Base-by-base conservation (phyloP, 768 basidiomycete genomes). In the Pluteus cervinus region DNA sequence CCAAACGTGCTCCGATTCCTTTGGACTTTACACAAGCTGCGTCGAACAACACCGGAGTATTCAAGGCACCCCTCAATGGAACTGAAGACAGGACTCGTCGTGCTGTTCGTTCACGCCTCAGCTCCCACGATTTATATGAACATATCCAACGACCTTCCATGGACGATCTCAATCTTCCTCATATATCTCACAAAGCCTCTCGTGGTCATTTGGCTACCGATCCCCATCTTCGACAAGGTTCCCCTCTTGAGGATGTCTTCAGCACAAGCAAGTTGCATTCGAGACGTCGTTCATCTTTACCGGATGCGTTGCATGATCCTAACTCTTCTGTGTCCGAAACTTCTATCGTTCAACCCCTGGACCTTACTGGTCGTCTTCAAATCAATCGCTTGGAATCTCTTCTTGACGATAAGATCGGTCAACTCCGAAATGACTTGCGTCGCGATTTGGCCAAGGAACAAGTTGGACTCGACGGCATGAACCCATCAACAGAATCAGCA, bases 101-200 rank as follows among this genome's bases (percentile, higher is more conserved):
- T 30, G 67, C 66, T 30, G 83, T 86, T n/a, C 81, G 84, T 32
- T 88, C 87, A 15, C 71, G 86, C 24, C 69, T 88, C 40, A 68
- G 75, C 53, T 88, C 86, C 7, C 73, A 75, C 29, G 88, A 89
- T 43, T 69, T 79, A 34, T 82, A 78, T 49, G 85, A 84, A 5
- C 76, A 81, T 46, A 69, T 72, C 24, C 74, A 68, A 4, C 65
- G 73, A 22, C 83, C 82, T 3, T 89, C 86, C 3, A 72, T 90
- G 55, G 88, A 90, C 49, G 87, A 91, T 50, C 60, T 73, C 29
- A 68, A 79, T 41, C 70, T 89, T 3, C 75, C 79, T 4, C 56
- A 74, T 16, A 90, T 90, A 46, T 76, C 87, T 9, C 71, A 71
- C 33, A 73, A 73, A 39, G 62, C 68, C n/a, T 65, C 71, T 9